Base-by-base conservation (phyloP, 768 basidiomycete genomes). In the Panellus pusillus region DNA sequence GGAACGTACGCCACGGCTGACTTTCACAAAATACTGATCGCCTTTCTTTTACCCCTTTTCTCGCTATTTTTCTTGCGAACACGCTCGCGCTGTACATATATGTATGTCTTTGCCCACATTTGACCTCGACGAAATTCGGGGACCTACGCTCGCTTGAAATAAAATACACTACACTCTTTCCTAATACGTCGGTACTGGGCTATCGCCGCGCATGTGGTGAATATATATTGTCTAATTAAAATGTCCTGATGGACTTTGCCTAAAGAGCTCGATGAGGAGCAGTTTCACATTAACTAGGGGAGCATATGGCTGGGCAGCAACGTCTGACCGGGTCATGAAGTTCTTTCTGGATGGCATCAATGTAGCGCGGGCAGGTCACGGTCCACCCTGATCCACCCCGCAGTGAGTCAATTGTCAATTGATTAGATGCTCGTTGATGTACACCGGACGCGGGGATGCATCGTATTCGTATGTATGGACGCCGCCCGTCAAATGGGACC, bases 11-110 rank as follows among this genome's bases (percentile, higher is more conserved):
- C 65, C 72, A 52, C 65, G 69, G 53, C 53, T 74, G 28, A 67
- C 73, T 12, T 74, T 74, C 63, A 68, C 57, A 31, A 67, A 63
- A 28, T 64, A 60, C 17, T 70, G 54, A 68, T 42, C 11, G 35
- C 18, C 9, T 35, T 42, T 24, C 1, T 19, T 28, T 44, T 36
- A 7, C 35, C 31, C 41, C 17, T 40, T 17, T 35, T 1, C 39
- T 19, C 32, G 32, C 9, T 14, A 37, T 39, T 12, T 1, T 44
- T 27, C 45, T 13, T 47, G 47, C 46, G 20, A n/a, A 35, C 32
- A 14, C 44, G 6, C 12, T 47, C 35, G 32, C 39, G 29, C 38
- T 50, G 54, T 55, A 46, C 44, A 55, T 55, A 55, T n/a, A n/a
- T n/a, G n/a, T n/a, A n/a, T 32, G 15, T 5, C 27, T 18, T 52